phyloP scores from a whole-genome alignment of 371 early-diverging fungal species.

The Saksenaea vasiformis region DNA sequence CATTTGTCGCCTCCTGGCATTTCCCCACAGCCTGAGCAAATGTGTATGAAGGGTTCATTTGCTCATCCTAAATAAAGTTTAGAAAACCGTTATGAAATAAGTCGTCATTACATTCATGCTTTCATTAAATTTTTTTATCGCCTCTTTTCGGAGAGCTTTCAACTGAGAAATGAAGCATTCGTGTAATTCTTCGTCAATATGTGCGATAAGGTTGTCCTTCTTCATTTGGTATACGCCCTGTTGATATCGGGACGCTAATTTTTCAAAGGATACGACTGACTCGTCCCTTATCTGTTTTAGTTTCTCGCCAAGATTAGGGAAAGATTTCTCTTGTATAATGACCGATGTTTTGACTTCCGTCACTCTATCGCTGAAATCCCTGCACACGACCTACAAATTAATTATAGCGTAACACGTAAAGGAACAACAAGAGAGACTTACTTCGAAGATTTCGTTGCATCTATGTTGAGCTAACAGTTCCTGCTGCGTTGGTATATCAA shows the following conservation, averaged over 20 bases:
- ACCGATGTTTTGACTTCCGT: slow-evolving; percentile 61
- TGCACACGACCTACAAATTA: slow-evolving; percentile 63
- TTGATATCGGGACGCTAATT: slow-evolving; percentile 89
- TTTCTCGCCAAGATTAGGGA: slow-evolving; percentile 77
- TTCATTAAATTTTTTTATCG: slow-evolving; percentile 63
- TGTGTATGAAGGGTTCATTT: too few relatives aligned
- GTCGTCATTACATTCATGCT: slow-evolving; percentile 23
- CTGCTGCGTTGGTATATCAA: slow-evolving; percentile 98
- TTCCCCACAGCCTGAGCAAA: too few relatives aligned
- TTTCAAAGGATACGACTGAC: slow-evolving; percentile 80
- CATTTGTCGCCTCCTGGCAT: too few relatives aligned
- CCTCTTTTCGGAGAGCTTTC: slow-evolving; percentile 78
- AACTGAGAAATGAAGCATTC: slow-evolving; percentile 84
- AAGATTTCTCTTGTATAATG: slow-evolving; percentile 76
- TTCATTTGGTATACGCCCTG: slow-evolving; percentile 89
- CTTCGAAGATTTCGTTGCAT: slow-evolving; percentile 93
- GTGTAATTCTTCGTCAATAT: slow-evolving; percentile 76
- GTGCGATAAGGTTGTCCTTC: slow-evolving; percentile 74
- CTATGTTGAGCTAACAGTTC: slow-evolving; percentile 96
- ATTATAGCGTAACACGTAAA: background rate
- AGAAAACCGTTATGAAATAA: background rate
- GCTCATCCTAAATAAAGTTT: too few relatives aligned
- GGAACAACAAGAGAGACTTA: slow-evolving; percentile 16
- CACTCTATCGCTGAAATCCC: slow-evolving; percentile 66
- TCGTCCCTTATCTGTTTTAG: slow-evolving; percentile 55